Base-by-base conservation (phyloP, 1,284 basidiomycete species). In the Mycena sp. region DNA sequence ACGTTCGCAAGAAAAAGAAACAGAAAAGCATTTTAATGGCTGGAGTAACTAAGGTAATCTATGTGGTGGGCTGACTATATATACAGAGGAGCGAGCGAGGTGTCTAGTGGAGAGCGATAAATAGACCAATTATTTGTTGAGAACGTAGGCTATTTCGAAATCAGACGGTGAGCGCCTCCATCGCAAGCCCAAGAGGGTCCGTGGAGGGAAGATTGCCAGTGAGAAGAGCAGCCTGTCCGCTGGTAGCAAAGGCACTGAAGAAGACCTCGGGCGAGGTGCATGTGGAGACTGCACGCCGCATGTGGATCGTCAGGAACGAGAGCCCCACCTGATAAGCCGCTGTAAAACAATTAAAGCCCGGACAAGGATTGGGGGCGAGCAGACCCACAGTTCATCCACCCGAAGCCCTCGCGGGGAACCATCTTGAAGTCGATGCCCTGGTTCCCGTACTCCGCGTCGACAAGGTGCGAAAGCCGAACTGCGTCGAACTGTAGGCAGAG, bases 391-490 rank as follows among this genome's bases (percentile, higher is more conserved):
- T 96, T 96, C 91, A 95, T 96, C 95, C 95, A 96, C 4, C 97
- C 97, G 73, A 99, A 99, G 57, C 97, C 97, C 80, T 99, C 97
- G 23, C 95, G 86, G 53, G 95, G 95, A 35, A 98, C 91, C 85
- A 95, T 92, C 83, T 95, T 94, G 82, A 99, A 99, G 81, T 98
- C 96, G 70, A 96, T 85, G 57, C 97, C 97, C 78, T 99, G 97
- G 78, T 99, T 99, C 14, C 97, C 98, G 76, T 99, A 99, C 81
- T 99, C 97, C 45, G 97, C 97, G 73, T 97, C 96, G 5, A 99
- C 96, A 63, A 98, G 84, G 78, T 98, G 96, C 3, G 94, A 96
- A 21, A 97, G 84, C 75, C 91, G 93, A 70, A 99, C 97, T 0
- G 96, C 97, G 73, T 99, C 96, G 75, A 98, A 99, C 90, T 93